Evolutionary conservation across 2,329 filamentous ascomycete genomes (phyloP), one percentile per base, ranked within the genome.

Genomic region (Aaosphaeria pasadenensis): DNA sequence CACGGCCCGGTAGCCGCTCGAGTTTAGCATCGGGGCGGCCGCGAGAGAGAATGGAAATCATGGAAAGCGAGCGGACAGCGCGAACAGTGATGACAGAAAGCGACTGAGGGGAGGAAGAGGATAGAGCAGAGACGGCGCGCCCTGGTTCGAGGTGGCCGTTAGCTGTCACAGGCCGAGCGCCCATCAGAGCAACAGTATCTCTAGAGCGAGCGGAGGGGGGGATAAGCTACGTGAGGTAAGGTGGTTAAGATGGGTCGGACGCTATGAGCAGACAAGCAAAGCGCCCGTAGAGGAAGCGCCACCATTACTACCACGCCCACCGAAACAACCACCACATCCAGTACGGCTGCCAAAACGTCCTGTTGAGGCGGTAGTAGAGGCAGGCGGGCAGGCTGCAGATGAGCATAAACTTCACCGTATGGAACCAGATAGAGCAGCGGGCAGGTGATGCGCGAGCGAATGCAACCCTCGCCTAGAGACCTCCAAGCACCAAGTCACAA

Each of bases 1-100:
- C 60, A 64, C 65, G 65, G 65, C 51, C 63, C 62, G 63, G 54
- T 52, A 56, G 59, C 63, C 58, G 63, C 56, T 62, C 57, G n/a
- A 36, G 33, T 9, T 36, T 36, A n/a, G 9, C 17, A 24, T 24
- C 17, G 52, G 55, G 49, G 56, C 52, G 56, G 40, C 13, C 40
- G 17, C 24, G 17, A 36, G 31, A 13, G 30, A 32, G n/a, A n/a
- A 38, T 30, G n/a, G 33, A 36, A n/a, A n/a, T 36, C n/a, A 9
- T 9, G n/a, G 33, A 36, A n/a, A 36, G 33, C 4, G 7, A 9
- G n/a, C 33, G 33, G 33, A 36, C 33, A 36, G 33, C 9, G 33
- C 33, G 33, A 24, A 24, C 17, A 24, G 17, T 24, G 17, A 36
- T 36, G 33, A 9, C 9, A 36, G 33, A 36, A n/a, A 36, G 33